Base-by-base conservation (phyloP, 768 basidiomycete species). In the Piloderma croceum region DNA sequence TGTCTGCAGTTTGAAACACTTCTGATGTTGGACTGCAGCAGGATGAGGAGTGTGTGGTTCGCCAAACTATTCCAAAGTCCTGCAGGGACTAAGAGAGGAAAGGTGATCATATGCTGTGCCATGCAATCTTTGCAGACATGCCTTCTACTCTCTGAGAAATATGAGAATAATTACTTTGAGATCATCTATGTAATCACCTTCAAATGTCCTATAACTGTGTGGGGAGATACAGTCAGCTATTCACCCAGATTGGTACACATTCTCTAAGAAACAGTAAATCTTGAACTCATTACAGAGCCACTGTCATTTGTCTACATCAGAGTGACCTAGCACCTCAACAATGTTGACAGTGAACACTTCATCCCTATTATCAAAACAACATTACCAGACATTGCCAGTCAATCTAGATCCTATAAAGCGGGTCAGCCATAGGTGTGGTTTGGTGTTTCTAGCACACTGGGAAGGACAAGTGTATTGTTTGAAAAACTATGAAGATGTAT, bases 341-440 rank as follows among this genome's bases (percentile, higher is more conserved):
- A 49, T 34, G 41, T 51, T 51, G 44, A 34, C 36, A 39, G 31
- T 24, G 44, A 51, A 51, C 13, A 42, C 43, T 34, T 48, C 36
- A 29, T 24, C 21, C 27, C 47, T 29, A 31, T 12, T 38, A 51
- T 51, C 47, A 43, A 51, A 51, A 34, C 31, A 47, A 41, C 50
- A 45, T 51, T 48, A 18, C 50, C 50, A 51, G 37, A 48, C 47
- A 43, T 51, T 48, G 43, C 50, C 50, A 39, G 50, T 48, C 21
- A 48, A 52, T 31, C 50, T 48, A 12, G 39, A 51, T n/a, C 32
- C 44, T 43, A 51, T 17, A 29, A 46, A 49, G 32, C 42, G 42
- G 34, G 50, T 51, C 24, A 51, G 50, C 48, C 50, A 51, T 21
- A 51, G 44, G 42, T 42, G 45, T 34, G 22, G 39, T 46, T 45